Evolutionary conservation across 139 green algal species (phyloP).

Genomic region (Haematococcus lacustris): DNA sequence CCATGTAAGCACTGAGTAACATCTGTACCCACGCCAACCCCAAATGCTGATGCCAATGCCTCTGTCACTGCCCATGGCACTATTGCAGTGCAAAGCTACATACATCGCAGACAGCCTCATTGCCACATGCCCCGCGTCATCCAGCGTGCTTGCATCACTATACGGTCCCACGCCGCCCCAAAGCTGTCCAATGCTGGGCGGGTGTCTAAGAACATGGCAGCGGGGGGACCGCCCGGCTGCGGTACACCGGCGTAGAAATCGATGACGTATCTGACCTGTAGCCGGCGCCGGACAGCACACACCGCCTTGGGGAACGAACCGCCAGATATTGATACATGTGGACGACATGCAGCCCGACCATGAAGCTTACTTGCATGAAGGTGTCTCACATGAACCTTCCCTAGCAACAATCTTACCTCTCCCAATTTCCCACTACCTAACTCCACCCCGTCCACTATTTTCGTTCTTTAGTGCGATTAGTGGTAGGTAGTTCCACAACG

Average conservation of each 20-base stretch:
- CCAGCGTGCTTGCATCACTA: constrained; percentile 40
- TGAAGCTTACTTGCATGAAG: not conserved
- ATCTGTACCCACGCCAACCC: too few relatives aligned
- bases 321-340: not conserved
- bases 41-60: too few relatives aligned
- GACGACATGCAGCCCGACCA: not conserved
- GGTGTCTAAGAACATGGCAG: constrained; percentile 87
- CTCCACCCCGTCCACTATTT: not conserved
- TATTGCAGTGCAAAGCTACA: too few relatives aligned
- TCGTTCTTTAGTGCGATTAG: too few relatives aligned
- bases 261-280: constrained; percentile 85
- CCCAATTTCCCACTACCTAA: not conserved
- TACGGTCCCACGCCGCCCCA: constrained; percentile 52
- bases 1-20: too few relatives aligned
- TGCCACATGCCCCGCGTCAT: constrained; percentile 17
- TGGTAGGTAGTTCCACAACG: too few relatives aligned
- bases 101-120: too few relatives aligned
- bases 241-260: constrained; percentile 90
- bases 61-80: too few relatives aligned
- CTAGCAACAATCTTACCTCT: not conserved
- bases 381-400: not conserved
- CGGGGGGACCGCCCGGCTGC: constrained; percentile 40
- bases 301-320: not conserved
- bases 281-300: not conserved
- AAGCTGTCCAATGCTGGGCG: constrained; percentile 77